Conservation (phyloP, 2,329 filamentous ascomycete species). For the Aspergillus pseudotamarii region DNA sequence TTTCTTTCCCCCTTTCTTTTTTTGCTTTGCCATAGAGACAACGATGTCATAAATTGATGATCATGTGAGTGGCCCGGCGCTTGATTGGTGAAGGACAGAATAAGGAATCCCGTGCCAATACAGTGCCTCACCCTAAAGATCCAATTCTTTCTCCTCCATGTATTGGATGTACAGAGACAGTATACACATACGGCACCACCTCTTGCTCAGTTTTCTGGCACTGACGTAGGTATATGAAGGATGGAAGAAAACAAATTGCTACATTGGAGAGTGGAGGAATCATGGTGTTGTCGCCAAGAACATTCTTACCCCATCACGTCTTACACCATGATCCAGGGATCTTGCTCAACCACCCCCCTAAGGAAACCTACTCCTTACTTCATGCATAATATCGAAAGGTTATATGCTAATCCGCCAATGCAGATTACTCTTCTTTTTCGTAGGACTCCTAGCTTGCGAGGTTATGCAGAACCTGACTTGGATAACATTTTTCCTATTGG, state of each 20-base stretch:
- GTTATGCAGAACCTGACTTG: conserved; percentile 1
- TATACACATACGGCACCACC: background rate
- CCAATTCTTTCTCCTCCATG: background rate
- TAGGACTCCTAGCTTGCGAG: conserved; percentile 4
- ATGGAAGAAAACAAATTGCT: background rate
- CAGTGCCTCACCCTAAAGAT: no score
- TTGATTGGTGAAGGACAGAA: background rate
- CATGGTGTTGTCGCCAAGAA: conserved; percentile 3
- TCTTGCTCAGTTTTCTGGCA: background rate
- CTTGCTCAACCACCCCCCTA: background rate
- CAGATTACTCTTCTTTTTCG: background rate
- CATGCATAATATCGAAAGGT: conserved; percentile 7
- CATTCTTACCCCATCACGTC: background rate
- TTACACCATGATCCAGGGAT: background rate
- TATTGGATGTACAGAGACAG: background rate
- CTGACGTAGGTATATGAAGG: background rate
- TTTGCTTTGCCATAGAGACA: background rate
- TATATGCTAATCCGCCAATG: background rate
- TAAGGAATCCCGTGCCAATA: background rate
- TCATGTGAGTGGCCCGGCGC: background rate
- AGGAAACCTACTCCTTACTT: conserved; percentile 8
- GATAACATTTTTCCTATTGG: background rate
- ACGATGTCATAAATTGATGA: conserved; percentile 1
- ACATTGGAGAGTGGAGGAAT: background rate
- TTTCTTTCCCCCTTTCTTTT: background rate